Evolutionary conservation across 768 basidiomycete genomes (phyloP).

Genomic region (Termitomyces sp.): DNA sequence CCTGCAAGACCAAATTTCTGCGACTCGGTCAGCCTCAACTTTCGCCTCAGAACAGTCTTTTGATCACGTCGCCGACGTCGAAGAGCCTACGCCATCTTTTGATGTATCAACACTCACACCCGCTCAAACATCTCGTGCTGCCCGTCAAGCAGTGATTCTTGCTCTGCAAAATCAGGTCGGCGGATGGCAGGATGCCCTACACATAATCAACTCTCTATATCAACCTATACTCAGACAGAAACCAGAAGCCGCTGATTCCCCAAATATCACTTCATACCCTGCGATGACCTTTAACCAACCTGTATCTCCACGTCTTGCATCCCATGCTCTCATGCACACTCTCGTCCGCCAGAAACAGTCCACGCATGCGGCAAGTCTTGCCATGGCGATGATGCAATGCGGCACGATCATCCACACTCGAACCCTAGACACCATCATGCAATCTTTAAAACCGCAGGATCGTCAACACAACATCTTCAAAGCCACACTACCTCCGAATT

Average conservation of each 20-base stretch:
- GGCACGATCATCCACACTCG: constrained; percentile 46
- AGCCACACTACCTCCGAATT: constrained; percentile 7
- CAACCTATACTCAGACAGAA: constrained; percentile 30
- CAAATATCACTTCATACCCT: constrained; percentile 26
- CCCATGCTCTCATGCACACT: constrained; percentile 63
- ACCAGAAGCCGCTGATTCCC: constrained; percentile 12
- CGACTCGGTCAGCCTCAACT: not conserved
- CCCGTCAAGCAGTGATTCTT: constrained; percentile 43
- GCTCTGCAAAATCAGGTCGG: constrained; percentile 32
- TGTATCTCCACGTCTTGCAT: constrained; percentile 56
- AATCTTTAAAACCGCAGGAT: constrained; percentile 17
- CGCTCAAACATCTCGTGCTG: constrained; percentile 23
- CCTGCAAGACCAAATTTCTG: not conserved
- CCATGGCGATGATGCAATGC: constrained; percentile 48
- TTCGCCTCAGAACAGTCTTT: not conserved
- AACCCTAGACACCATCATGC: constrained; percentile 48
- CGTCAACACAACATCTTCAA: constrained; percentile 11
- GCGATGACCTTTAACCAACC: constrained; percentile 44
- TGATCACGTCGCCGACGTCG: not conserved
- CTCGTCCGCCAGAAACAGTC: constrained; percentile 50
- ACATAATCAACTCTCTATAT: constrained; percentile 46
- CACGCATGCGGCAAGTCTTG: constrained; percentile 44
- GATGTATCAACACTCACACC: constrained; percentile 5
- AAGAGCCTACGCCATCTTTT: not conserved
- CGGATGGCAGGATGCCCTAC: constrained; percentile 47